Evolutionary conservation across 2,329 filamentous ascomycete genomes (phyloP), one percentile per base, ranked within the genome.

Genomic region (Ophiostoma sp.): DNA sequence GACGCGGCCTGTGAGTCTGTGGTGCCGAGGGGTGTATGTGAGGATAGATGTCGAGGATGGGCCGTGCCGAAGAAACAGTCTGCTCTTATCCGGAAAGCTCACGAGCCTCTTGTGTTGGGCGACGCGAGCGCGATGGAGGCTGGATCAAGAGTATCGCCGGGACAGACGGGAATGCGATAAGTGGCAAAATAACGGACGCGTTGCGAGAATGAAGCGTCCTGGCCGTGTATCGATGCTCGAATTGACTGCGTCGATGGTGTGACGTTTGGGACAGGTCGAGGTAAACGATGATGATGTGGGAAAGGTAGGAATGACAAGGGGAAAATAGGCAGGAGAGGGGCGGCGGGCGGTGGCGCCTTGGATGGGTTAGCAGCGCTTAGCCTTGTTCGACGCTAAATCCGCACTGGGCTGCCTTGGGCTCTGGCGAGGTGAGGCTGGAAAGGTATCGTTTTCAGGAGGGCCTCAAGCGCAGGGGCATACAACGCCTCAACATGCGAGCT

Each of bases 241-340:
- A 44, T 44, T n/a, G 40, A 42, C 9, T 11, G 40, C 27, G 55
- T 62, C 14, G 58, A 11, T 36, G 38, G 5, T 38, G 58, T 40
- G 38, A 40, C 36, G 58, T 41, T 40, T 62, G 36, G 58, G 55
- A 60, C 55, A 60, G 55, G 55, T 60, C 58, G 36, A 38, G 8
- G 16, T 42, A 42, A 18, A 42, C 40, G 38, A n/a, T 63, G 60
- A 42, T 42, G 60, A 63, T 42, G 60, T 60, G 60, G 60, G n/a
- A 55, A 41, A 42, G 60, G 42, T 18, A 47, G 18, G 42, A 64
- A 47, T 44, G 38, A 45, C 62, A 64, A 27, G n/a, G 41, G 41
- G 63, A 64, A 64, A 64, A 47, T 44, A 64, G 63, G 18, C 62
- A 64, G 62, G 42, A 45, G 63, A 47, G 63, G 63, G 63, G 63